phyloP scores from a whole-genome alignment of 106 monocot species.

The Iris macrosiphon region DNA sequence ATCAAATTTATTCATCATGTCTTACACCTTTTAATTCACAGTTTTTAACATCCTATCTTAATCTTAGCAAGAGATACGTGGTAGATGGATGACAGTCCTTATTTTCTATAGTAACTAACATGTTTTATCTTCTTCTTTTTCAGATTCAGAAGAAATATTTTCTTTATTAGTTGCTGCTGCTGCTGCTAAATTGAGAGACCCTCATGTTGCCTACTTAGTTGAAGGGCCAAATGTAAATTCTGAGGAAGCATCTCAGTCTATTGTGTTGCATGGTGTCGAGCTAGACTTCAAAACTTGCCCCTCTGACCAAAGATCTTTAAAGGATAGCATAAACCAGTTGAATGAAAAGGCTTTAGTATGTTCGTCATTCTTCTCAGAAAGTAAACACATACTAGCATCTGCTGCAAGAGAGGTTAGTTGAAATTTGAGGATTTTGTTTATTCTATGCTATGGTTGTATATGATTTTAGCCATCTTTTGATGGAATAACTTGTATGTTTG shows the following conservation, averaged over 20 bases:
- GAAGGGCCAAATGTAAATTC: constrained; percentile 28
- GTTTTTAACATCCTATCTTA: no score
- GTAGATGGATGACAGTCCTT: neutral
- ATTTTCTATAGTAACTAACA: neutral
- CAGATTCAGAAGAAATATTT: constrained; percentile 41
- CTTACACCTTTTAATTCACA: no score
- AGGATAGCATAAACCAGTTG: constrained; percentile 2
- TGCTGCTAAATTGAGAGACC: constrained; percentile 57
- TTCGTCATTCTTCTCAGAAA: constrained; percentile 49
- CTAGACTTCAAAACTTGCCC: constrained; percentile 17
- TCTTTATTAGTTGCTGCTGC: constrained; percentile 32
- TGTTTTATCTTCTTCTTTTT: constrained; percentile 11
- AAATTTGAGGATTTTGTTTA: neutral
- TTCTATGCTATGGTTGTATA: no score
- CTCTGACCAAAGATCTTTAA: neutral
- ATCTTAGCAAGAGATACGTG: no score
- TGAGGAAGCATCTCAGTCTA: constrained; percentile 23
- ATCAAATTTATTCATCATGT: no score
- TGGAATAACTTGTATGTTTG: no score
- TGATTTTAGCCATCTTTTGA: no score
- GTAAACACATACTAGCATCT: constrained; percentile 18
- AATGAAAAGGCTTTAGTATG: constrained; percentile 30
- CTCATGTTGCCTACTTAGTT: constrained; percentile 54
- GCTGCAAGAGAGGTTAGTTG: constrained; percentile 43
- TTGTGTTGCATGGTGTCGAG: constrained; percentile 59